A percentile compares a stretch with the other conserved stretches of the same genome.
phyloP scores from a whole-genome alignment of 2,329 filamentous ascomycete genomes.

The Alternaria metachromatica region DNA sequence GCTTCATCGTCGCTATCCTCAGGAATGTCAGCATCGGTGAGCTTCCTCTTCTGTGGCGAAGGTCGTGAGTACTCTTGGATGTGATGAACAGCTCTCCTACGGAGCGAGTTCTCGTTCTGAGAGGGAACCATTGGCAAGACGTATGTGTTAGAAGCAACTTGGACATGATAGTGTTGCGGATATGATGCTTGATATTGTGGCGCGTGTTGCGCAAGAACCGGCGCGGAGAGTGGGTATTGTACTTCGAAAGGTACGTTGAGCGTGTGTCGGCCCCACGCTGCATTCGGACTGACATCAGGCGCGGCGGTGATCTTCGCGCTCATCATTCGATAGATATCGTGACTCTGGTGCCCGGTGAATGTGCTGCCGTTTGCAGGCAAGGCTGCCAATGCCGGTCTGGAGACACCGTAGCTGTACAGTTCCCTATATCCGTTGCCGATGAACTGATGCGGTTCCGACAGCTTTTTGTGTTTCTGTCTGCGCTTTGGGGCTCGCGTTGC shows the following conservation, averaged over 20 bases:
- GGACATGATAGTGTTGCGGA: neutral
- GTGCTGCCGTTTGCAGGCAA: conserved; percentile 13
- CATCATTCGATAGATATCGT: conserved; percentile 24
- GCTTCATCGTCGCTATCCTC: conserved; percentile 7
- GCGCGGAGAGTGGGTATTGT: neutral
- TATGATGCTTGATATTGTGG: neutral
- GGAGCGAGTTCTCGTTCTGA: conserved; percentile 19
- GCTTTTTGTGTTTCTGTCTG: neutral
- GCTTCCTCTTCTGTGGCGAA: conserved; percentile 9
- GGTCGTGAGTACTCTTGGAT: conserved; percentile 18
- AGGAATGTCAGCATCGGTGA: conserved; percentile 13
- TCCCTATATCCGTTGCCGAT: conserved; percentile 14
- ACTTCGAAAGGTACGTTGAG: conserved; percentile 12
- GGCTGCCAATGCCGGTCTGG: conserved; percentile 7
- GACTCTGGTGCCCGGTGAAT: conserved; percentile 20
- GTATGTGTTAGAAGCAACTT: neutral
- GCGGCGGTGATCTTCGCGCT: conserved; percentile 13
- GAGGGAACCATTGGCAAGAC: neutral
- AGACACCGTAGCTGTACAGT: conserved; percentile 12
- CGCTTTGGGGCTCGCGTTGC: neutral
- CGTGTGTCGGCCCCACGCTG: neutral
- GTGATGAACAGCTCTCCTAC: conserved; percentile 22
- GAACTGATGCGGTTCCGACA: conserved; percentile 17
- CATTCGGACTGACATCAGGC: neutral
- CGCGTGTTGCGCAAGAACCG: neutral